These are phyloP conservation scores for Ceratocystiopsis sp. DNA, from an alignment of 2,329 filamentous ascomycete genomes.

Conservation along the genomic window DNA sequence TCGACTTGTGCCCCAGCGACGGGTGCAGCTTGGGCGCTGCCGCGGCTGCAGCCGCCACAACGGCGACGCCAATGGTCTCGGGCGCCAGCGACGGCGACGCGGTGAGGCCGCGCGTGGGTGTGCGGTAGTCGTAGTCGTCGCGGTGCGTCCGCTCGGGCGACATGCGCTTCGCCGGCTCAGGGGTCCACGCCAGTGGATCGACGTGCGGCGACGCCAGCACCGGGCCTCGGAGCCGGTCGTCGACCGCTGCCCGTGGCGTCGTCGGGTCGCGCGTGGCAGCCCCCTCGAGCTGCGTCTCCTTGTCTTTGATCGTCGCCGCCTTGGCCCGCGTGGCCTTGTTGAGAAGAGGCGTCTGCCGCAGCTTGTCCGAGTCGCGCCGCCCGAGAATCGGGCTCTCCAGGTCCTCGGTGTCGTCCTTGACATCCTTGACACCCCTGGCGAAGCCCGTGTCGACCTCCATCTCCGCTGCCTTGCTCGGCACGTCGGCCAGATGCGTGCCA, in stretches of 20 bases:
- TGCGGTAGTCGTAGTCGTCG: slow-evolving; percentile 2
- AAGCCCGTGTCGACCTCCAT: neutral
- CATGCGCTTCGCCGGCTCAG: slow-evolving; percentile 5
- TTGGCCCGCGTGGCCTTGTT: no score
- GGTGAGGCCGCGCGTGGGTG: neutral
- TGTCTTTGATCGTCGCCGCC: neutral
- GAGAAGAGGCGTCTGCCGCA: slow-evolving; percentile 3
- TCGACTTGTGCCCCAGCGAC: slow-evolving; percentile 1
- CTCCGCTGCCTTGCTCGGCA: neutral
- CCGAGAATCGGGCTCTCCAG: slow-evolving; percentile 14
- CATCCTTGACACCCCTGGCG: neutral
- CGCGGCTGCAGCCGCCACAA: neutral
- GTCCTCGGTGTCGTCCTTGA: slow-evolving; percentile 7
- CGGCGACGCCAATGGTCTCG: neutral
- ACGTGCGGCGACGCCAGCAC: slow-evolving; percentile 7
- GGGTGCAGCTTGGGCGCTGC: neutral
- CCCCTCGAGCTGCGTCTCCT: slow-evolving; percentile 1
- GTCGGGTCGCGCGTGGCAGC: neutral
- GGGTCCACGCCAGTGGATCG: neutral
- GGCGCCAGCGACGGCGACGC: slow-evolving; percentile 5
- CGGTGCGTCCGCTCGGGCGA: neutral
- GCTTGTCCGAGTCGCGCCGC: slow-evolving; percentile 16
- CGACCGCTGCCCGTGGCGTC: slow-evolving; percentile 2
- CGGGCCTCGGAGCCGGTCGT: slow-evolving; percentile 3
- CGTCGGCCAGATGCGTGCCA: slow-evolving; percentile 5